Evolutionary conservation across 306 rosid genomes (phyloP).

Genomic region (Prunus mira): DNA sequence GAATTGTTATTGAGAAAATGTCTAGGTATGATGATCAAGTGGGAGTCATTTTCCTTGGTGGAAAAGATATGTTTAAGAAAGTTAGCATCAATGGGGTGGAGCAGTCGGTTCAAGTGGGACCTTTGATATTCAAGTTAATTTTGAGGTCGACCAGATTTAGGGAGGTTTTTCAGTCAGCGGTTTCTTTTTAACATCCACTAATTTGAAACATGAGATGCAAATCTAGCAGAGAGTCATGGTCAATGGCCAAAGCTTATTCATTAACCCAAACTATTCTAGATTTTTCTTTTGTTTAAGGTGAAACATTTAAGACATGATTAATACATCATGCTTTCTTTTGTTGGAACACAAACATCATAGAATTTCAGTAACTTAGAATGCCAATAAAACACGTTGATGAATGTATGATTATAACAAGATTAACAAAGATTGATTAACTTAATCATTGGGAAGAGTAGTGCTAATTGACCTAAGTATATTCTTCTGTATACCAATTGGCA

Average conservation of each 20-base stretch:
- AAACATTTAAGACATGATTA: neutral
- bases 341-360: neutral
- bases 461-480: neutral
- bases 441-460: neutral
- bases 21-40: neutral
- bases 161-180: neutral
- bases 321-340: neutral
- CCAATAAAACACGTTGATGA: neutral
- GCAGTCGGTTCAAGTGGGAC: neutral
- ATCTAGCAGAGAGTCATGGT: neutral
- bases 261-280: neutral
- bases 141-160: neutral
- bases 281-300: neutral
- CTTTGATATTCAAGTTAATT: neutral
- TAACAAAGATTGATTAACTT: neutral
- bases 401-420: neutral
- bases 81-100: neutral
- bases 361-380: neutral
- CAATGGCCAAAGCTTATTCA: neutral
- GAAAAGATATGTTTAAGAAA: neutral
- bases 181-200: neutral
- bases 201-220: neutral
- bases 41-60: constrained; percentile 19
- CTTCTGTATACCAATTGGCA: neutral
- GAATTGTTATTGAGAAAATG: neutral